Evolutionary conservation across 306 rosid genomes (phyloP).

Genomic region (Vigna mungo): DNA sequence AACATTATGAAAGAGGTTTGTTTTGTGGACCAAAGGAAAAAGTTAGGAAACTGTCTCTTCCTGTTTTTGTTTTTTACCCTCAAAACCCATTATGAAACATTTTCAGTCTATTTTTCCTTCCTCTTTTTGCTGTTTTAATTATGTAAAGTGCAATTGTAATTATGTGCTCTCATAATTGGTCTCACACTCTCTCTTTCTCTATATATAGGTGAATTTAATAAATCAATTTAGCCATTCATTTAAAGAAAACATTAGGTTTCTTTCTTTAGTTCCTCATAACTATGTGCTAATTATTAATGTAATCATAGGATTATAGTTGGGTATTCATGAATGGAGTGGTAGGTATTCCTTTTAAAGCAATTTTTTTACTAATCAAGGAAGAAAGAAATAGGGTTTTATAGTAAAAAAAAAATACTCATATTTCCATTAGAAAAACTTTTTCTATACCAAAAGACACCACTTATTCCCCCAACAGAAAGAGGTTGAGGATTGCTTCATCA

Average conservation of each 20-base stretch:
- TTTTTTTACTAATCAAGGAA: background rate
- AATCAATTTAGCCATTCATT: background rate
- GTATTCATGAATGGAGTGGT: conserved; percentile 43
- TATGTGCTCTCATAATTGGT: background rate
- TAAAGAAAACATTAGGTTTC: background rate
- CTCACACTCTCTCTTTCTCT: background rate
- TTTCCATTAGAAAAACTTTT: conserved; percentile 19
- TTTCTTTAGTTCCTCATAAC: conserved; percentile 23
- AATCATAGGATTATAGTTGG: conserved; percentile 38
- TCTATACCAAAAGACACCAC: conserved; percentile 43
- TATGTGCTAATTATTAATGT: conserved; percentile 32
- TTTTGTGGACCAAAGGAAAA: background rate
- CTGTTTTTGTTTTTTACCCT: background rate
- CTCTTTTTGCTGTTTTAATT: conserved; percentile 16
- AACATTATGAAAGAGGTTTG: conserved; percentile 21
- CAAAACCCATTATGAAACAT: conserved; percentile 4
- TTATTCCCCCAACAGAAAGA: conserved; percentile 53
- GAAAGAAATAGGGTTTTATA: conserved; percentile 44
- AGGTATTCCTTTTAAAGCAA: conserved; percentile 39
- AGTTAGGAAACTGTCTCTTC: conserved; percentile 9
- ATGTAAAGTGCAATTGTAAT: conserved; percentile 37
- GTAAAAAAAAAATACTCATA: conserved; percentile 45
- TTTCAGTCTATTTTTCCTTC: background rate
- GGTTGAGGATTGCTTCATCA: conserved; percentile 59
- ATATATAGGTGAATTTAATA: background rate